Percentiles rank a stretch among this genome's conserved stretches.
Evolutionary conservation across 2,329 filamentous ascomycete species (phyloP).

Genomic region (Colletotrichum tropicale): DNA sequence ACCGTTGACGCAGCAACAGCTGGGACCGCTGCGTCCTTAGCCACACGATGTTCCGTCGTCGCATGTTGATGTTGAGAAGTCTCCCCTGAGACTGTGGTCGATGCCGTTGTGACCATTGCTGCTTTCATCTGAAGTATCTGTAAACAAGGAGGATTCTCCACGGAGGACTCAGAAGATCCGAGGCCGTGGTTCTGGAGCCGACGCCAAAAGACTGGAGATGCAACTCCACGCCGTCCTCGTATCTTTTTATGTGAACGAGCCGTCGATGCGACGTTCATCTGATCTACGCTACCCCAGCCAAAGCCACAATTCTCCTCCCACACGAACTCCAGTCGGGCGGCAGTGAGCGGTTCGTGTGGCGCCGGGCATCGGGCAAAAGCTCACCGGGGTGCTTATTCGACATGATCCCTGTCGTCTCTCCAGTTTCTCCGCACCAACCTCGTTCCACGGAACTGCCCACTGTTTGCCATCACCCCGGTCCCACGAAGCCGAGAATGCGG

Average conservation of each 20-base stretch:
- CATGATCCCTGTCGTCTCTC: not conserved
- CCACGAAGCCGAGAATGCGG: not conserved
- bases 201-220: not conserved
- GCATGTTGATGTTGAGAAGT: not conserved
- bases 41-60: not conserved
- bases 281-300: not conserved
- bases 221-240: not conserved
- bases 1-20: constrained; percentile 49
- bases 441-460: not conserved
- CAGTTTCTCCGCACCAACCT: constrained; percentile 17
- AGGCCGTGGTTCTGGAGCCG: not conserved
- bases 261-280: not conserved
- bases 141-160: not conserved
- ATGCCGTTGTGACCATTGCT: not conserved
- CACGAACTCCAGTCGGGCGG: not conserved
- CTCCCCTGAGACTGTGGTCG: not conserved
- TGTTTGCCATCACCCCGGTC: not conserved
- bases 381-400: not conserved
- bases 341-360: not conserved
- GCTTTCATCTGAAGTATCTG: not conserved
- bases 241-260: not conserved
- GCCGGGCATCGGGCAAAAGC: constrained; percentile 16
- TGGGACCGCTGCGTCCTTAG: constrained; percentile 1
- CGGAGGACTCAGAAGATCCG: not conserved
- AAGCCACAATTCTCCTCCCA: not conserved